Evolutionary conservation across 192 early-diverging fungal genomes (phyloP).

Genomic region (Coemansia furcata): DNA sequence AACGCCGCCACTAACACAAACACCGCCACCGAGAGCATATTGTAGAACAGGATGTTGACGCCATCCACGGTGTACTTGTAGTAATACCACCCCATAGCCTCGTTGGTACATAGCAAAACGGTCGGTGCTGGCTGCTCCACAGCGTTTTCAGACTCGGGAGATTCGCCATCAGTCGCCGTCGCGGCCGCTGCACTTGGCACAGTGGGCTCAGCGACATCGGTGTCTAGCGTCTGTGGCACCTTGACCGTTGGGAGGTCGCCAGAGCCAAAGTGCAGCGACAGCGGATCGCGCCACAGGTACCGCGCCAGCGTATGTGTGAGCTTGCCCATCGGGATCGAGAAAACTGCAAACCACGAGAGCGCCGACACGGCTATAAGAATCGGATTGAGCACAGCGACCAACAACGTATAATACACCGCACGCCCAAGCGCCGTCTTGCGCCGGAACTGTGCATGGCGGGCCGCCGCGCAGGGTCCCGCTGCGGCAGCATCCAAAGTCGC

Average conservation of each 20-base stretch:
- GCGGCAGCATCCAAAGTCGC: background rate
- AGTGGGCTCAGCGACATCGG: background rate
- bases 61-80: slow-evolving; percentile 97
- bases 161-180: background rate
- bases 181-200: background rate
- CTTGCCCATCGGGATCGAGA: slow-evolving; percentile 95
- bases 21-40: slow-evolving; percentile 77
- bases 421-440: slow-evolving; percentile 35
- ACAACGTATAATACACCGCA: slow-evolving; percentile 22
- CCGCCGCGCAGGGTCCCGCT: background rate
- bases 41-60: slow-evolving; percentile 96
- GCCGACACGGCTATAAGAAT: slow-evolving; percentile 72
- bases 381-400: slow-evolving; percentile 60
- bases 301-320: slow-evolving; percentile 75
- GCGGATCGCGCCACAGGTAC: slow-evolving; percentile 77
- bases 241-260: slow-evolving; percentile 54
- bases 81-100: slow-evolving; percentile 89
- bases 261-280: slow-evolving; percentile 69
- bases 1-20: slow-evolving; percentile 85
- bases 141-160: background rate
- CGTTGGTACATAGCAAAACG: slow-evolving; percentile 83
- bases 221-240: slow-evolving; percentile 12
- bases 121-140: slow-evolving; percentile 47
- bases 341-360: slow-evolving; percentile 81
- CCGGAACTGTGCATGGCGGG: slow-evolving; percentile 18